These are phyloP conservation scores for Eutypella sp. DNA, from an alignment of 2,329 filamentous ascomycete species.

Conservation along the genomic window DNA sequence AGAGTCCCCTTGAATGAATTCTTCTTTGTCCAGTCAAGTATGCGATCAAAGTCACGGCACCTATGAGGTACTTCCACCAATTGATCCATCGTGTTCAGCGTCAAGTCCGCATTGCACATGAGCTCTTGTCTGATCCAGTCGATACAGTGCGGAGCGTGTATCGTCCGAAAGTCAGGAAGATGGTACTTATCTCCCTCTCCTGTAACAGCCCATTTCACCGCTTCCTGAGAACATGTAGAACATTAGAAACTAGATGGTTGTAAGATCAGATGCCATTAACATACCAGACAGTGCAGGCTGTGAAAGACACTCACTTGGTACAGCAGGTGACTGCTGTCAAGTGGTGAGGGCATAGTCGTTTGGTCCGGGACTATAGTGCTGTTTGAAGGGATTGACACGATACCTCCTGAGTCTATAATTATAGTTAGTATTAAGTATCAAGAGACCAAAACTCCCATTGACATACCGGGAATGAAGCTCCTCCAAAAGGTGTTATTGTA, in stretches of 20 bases:
- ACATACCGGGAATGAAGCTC: not conserved
- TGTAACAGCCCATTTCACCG: not conserved
- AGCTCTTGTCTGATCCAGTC: not conserved
- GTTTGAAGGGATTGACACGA: not conserved
- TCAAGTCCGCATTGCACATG: not conserved
- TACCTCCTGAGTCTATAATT: not conserved
- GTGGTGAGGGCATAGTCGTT: not conserved
- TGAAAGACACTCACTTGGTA: not conserved
- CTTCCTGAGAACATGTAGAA: not conserved
- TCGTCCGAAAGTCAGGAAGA: not conserved
- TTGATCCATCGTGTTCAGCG: not conserved
- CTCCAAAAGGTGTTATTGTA: not conserved
- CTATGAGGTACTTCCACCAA: not conserved
- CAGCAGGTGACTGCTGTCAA: not conserved
- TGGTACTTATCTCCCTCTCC: not conserved
- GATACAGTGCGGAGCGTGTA: not conserved
- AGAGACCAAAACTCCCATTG: not conserved
- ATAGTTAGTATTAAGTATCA: not conserved
- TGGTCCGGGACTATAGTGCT: not conserved
- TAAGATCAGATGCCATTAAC: not conserved
- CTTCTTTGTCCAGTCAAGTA: not conserved
- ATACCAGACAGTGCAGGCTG: not conserved
- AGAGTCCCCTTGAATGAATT: not conserved
- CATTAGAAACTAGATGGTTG: not conserved
- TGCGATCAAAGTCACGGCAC: not conserved